phyloP scores from a whole-genome alignment of 1,139 yeast genomes.

The Yamadazyma aaseri region DNA sequence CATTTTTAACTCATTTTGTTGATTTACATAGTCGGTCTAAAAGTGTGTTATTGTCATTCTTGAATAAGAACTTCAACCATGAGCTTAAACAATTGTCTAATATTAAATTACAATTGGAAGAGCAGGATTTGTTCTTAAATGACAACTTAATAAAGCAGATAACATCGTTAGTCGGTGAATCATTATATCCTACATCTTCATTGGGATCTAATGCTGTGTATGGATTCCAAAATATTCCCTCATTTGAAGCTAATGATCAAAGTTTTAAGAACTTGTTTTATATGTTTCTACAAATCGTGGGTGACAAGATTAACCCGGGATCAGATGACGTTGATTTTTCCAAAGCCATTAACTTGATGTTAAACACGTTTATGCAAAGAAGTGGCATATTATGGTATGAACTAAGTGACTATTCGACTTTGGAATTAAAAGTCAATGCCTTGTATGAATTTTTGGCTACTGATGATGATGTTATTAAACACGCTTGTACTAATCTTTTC shows the following conservation, averaged over 20 bases:
- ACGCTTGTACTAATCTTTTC: constrained; percentile 1
- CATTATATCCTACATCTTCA: neutral
- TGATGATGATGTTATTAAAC: neutral
- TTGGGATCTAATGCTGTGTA: constrained; percentile 2
- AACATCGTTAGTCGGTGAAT: neutral
- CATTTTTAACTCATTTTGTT: neutral
- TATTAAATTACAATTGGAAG: constrained; percentile 13
- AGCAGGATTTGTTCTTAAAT: constrained; percentile 8
- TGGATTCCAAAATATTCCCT: constrained; percentile 13
- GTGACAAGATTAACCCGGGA: constrained; percentile 7
- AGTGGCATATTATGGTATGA: constrained; percentile 13
- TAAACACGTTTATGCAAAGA: constrained; percentile 7
- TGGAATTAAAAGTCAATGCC: constrained; percentile 9
- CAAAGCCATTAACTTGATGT: constrained; percentile 5
- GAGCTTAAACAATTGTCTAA: constrained; percentile 16
- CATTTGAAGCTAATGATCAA: constrained; percentile 11
- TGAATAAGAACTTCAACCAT: constrained; percentile 12
- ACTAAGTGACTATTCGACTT: constrained; percentile 6
- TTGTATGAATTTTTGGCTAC: constrained; percentile 7
- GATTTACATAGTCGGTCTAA: neutral
- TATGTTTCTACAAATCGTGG: constrained; percentile 13
- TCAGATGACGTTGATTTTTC: constrained; percentile 14
- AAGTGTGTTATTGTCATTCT: constrained; percentile 7
- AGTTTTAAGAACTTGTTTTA: constrained; percentile 14
- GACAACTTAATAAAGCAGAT: neutral